phyloP scores from a whole-genome alignment of 805 yeast species.

The Pichia deserticola region DNA sequence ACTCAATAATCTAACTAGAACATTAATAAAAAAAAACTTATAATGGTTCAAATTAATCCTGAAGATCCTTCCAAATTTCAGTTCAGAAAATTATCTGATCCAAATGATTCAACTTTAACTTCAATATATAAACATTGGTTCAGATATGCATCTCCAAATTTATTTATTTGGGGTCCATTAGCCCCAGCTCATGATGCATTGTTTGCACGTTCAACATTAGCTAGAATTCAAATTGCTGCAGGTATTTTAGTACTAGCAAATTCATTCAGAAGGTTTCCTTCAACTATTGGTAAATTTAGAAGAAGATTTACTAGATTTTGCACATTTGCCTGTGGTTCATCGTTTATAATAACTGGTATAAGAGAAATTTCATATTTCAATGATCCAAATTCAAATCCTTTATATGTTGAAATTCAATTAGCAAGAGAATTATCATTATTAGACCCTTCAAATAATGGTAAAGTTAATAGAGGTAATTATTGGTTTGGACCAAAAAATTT shows the following conservation, averaged over 20 bases:
- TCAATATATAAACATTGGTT: slow-evolving; percentile 17
- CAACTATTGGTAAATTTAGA: slow-evolving; percentile 2
- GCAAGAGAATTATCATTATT: slow-evolving; percentile 16
- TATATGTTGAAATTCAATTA: slow-evolving; percentile 21
- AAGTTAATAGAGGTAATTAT: slow-evolving; percentile 27
- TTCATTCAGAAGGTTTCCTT: slow-evolving; percentile 8
- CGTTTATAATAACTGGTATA: slow-evolving; percentile 9
- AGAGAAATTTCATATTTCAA: slow-evolving; percentile 13
- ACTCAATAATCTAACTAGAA: too few species aligned
- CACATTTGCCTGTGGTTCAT: slow-evolving; percentile 14
- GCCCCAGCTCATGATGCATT: slow-evolving; percentile 31
- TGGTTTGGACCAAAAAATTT: slow-evolving; percentile 46
- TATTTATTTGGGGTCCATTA: slow-evolving; percentile 27
- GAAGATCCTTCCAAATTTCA: slow-evolving; percentile 6
- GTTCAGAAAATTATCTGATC: slow-evolving; percentile 20
- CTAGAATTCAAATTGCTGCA: slow-evolving; percentile 20
- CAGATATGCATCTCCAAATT: slow-evolving; percentile 24
- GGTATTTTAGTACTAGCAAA: slow-evolving; percentile 16
- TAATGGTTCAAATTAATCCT: slow-evolving; percentile 9
- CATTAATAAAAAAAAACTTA: too few species aligned
- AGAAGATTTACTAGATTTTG: slow-evolving; percentile 7
- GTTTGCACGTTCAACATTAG: slow-evolving; percentile 19
- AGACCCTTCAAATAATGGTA: slow-evolving; percentile 31
- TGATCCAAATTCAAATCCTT: slow-evolving; percentile 19
- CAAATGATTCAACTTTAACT: slow-evolving; percentile 16